Base-by-base conservation (phyloP, 1,139 yeast species). In the Yueomyces sp. region DNA sequence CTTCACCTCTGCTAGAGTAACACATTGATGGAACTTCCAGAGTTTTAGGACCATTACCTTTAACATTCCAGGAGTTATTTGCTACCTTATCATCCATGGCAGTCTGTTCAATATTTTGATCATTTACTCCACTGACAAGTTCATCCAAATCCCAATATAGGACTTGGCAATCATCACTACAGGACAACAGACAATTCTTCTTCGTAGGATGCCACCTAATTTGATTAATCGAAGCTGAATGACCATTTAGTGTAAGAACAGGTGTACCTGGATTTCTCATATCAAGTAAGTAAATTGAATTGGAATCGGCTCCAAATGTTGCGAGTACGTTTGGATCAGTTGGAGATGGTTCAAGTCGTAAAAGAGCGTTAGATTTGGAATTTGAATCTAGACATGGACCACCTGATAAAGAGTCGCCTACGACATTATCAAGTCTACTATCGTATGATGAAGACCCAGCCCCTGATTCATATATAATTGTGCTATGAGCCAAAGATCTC, bases 101-200 rank as follows among this genome's bases (percentile, higher is more conserved):
- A 36, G 25, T 36, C 3, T 19, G 8, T 27, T 25, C 25, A 9
- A 30, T 31, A 36, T 39, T 40, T 33, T 47, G 34, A 32, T 41
- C 38, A 8, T 40, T 42, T 30, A 42, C 45, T 28, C 12, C 32
- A 30, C 11, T 30, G 33, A 44, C 31, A 41, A 43, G 42, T 35
- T 41, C 32, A 57, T 64, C 67, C 46, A 86, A 68, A 60, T 91
- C 96, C 93, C 96, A 87, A 12, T 84, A 68, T 36, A 89, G 65
- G 0, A 85, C 84, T 61, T 87, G 96, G 60, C 96, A 84, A 62
- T 89, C 97, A 59, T 91, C 97, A 27, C 84, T 81, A 25, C 93
- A 94, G 1, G 89, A 75, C 19, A 86, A 69, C 33, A 91, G 63
- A 39, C 72, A 64, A 49, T 82, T 78, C 36, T 68, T 64, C 33